Base-by-base conservation (phyloP, 202 grass and related monocot genomes). In the Dendrocalamus latiflorus region DNA sequence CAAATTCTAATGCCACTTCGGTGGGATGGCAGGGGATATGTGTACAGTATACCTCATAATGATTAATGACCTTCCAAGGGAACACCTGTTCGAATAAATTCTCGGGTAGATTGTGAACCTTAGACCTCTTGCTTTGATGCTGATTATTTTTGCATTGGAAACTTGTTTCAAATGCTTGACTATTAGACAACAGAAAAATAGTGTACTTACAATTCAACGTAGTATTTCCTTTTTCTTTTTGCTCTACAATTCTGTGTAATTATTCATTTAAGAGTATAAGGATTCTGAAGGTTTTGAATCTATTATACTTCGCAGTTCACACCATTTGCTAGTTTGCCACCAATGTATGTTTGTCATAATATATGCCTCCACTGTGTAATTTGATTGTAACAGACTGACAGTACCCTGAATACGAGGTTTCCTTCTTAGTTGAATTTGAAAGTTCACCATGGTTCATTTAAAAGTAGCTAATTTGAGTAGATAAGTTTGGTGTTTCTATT, bases 261-360 rank as follows among this genome's bases (percentile, higher is more conserved):
- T 38, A 22, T 24, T 43, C 18, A 33, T 36, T 71, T 57, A 64
- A 70, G 72, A 54, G 39, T 69, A 9, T 47, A 20, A 64, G 6
- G n/a, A 21, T 77, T 76, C 62, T 67, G 59, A 10, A 41, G 25
- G 72, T 58, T 83, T 65, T 57, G 11, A 66, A 66, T 83, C 20
- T 72, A 10, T 49, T 55, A 25, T 72, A 57, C 48, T 51, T 74
- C 50, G 43, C 37, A 43, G n/a, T n/a, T n/a, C n/a, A n/a, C n/a
- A n/a, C 6, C 50, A 22, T 45, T 72, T 38, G 0, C 13, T 66
- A 47, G 18, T 34, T 60, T 61, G 54, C 12, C 15, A 82, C 26
- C 2, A 22, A 38, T 39, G 30, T 73, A 51, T 62, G 43, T 49
- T 17, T 25, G 47, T 21, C 53, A 50, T 83, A 57, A 59, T 30